Evolutionary conservation across 257 asterid genomes (phyloP).

Genomic region (Cynanchum wilfordii): DNA sequence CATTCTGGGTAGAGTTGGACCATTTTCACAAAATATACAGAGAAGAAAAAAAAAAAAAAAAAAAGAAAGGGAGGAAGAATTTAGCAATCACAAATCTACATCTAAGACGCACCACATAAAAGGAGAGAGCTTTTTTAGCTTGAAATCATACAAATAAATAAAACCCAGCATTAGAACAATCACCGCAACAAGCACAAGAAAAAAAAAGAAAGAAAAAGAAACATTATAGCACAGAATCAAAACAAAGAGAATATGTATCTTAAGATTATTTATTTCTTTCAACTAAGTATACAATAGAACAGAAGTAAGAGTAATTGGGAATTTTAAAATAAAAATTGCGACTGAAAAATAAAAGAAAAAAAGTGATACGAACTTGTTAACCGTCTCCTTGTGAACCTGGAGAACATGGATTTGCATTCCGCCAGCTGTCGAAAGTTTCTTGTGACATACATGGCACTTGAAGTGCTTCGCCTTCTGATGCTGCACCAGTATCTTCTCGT

Average conservation of each 20-base stretch:
- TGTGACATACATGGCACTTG: conserved; percentile 94
- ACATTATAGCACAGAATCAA: neutral
- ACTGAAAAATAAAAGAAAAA: neutral
- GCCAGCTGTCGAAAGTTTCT: conserved; percentile 93
- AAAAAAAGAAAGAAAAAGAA: neutral
- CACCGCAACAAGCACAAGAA: neutral
- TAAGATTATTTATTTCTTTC: neutral
- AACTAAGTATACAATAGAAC: neutral
- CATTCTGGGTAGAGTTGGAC: neutral
- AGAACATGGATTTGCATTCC: conserved; percentile 97
- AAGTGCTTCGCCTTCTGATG: conserved; percentile 98
- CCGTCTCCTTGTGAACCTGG: conserved; percentile 95
- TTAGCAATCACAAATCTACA: neutral
- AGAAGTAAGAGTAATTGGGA: neutral
- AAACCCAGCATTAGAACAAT: neutral
- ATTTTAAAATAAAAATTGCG: neutral
- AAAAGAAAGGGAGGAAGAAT: too few relatives aligned
- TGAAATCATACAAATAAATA: neutral
- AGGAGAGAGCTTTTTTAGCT: neutral
- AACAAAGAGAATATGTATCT: neutral
- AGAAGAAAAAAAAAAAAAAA: too few relatives aligned
- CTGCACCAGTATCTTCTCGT: conserved; percentile 95
- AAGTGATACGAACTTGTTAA: conserved; percentile 41
- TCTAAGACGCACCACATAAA: neutral
- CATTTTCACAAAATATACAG: neutral